Conservation (phyloP, 176 grass and related monocot species). For the Stipa capillata region DNA sequence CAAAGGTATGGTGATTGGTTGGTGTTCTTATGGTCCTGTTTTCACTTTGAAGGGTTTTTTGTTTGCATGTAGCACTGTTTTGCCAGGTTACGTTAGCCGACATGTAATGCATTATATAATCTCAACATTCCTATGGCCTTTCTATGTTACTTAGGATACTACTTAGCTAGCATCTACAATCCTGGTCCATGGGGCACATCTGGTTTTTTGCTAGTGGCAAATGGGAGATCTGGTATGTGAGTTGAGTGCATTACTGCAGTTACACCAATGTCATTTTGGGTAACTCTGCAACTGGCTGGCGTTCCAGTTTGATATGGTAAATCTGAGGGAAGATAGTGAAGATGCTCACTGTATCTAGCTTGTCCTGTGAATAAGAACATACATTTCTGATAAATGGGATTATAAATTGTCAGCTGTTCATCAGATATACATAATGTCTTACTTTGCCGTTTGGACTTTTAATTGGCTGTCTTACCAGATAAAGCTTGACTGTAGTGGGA, state of each 20-base stretch:
- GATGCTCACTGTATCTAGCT: neutral
- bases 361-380: neutral
- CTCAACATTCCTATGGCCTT: neutral
- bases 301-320: neutral
- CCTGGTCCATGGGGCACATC: neutral
- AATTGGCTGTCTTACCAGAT: neutral
- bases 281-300: neutral
- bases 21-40: neutral
- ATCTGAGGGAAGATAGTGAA: neutral
- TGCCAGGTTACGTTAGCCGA: neutral
- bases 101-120: neutral
- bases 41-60: neutral
- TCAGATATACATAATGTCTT: neutral
- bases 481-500: neutral
- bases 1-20: conserved; percentile 52
- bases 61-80: neutral
- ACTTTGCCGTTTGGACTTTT: neutral
- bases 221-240: neutral
- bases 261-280: neutral
- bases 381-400: neutral
- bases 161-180: neutral
- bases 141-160: neutral
- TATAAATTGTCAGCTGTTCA: neutral
- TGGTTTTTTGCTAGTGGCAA: neutral
- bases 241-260: neutral